phyloP scores from a whole-genome alignment of 208 protist genomes.

The Entamoeba histolytica region DNA sequence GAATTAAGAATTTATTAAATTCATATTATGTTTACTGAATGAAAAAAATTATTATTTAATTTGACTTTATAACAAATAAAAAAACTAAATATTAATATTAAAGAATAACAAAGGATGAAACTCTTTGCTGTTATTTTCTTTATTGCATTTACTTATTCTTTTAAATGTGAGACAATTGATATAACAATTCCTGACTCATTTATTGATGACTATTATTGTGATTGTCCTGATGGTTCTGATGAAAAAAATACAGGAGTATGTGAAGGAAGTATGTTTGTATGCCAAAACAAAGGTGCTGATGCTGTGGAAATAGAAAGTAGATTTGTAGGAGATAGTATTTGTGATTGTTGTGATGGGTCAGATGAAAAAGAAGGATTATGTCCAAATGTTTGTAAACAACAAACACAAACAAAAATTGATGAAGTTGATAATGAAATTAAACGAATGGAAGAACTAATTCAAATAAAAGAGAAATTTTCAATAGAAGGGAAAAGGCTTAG shows the following conservation, averaged over 20 bases:
- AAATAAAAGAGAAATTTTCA: background rate
- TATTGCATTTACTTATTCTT: background rate
- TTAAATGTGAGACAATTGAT: background rate
- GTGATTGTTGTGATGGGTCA: slow-evolving; percentile 41
- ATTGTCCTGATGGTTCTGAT: slow-evolving; percentile 37
- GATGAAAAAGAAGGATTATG: slow-evolving; percentile 24
- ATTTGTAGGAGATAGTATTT: slow-evolving; percentile 32
- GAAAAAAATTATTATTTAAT: too few species aligned
- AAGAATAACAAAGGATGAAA: too few species aligned
- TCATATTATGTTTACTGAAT: too few species aligned
- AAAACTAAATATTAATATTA: too few species aligned
- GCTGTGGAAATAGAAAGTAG: slow-evolving; percentile 4
- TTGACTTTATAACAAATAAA: too few species aligned
- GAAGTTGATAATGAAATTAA: background rate
- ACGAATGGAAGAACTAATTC: background rate
- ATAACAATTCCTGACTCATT: background rate
- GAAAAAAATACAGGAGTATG: slow-evolving; percentile 34
- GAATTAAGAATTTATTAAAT: too few species aligned
- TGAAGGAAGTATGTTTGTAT: slow-evolving; percentile 24
- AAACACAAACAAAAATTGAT: background rate
- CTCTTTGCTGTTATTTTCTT: too few species aligned
- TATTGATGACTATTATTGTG: slow-evolving; percentile 37
- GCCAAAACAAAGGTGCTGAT: slow-evolving; percentile 13
- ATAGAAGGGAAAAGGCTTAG: background rate
- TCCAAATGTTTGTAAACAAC: background rate